These are phyloP conservation scores for Suhomyces kilbournensis DNA, from an alignment of 805 yeast species.

Conservation along the genomic window DNA sequence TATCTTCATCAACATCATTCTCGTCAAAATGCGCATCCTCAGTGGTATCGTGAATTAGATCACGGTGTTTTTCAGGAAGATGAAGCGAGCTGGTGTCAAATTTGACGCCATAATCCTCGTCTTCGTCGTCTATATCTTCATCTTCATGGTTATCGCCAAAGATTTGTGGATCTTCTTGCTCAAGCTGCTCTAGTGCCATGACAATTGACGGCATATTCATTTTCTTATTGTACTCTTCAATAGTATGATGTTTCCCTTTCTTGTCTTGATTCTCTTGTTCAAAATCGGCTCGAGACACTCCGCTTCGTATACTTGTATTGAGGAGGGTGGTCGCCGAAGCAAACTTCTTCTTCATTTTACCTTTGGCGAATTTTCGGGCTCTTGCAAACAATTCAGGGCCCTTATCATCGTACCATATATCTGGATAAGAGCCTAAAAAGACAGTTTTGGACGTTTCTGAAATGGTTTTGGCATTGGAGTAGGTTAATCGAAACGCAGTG, in stretches of 20 bases:
- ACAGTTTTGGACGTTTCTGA: slow-evolving; percentile 46
- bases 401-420: slow-evolving; percentile 48
- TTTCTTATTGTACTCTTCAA: neutral
- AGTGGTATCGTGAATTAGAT: neutral
- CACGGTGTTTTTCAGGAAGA: neutral
- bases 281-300: neutral
- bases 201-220: neutral
- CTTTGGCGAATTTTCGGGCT: slow-evolving; percentile 9
- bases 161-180: neutral
- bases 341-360: slow-evolving; percentile 8
- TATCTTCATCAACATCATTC: neutral
- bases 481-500: slow-evolving; percentile 58
- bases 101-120: neutral
- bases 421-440: slow-evolving; percentile 59
- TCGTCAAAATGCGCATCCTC: neutral
- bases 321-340: slow-evolving; percentile 4
- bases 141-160: neutral
- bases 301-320: slow-evolving; percentile 4
- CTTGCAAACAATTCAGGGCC: slow-evolving; percentile 20
- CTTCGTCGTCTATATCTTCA: neutral
- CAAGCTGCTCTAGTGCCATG: neutral
- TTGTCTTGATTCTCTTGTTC: slow-evolving; percentile 1
- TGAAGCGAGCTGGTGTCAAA: neutral
- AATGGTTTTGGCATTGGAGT: slow-evolving; percentile 48
- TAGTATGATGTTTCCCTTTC: slow-evolving; percentile 7